phyloP scores from a whole-genome alignment of 495 filamentous ascomycete genomes.

The Penicillium canariense region DNA sequence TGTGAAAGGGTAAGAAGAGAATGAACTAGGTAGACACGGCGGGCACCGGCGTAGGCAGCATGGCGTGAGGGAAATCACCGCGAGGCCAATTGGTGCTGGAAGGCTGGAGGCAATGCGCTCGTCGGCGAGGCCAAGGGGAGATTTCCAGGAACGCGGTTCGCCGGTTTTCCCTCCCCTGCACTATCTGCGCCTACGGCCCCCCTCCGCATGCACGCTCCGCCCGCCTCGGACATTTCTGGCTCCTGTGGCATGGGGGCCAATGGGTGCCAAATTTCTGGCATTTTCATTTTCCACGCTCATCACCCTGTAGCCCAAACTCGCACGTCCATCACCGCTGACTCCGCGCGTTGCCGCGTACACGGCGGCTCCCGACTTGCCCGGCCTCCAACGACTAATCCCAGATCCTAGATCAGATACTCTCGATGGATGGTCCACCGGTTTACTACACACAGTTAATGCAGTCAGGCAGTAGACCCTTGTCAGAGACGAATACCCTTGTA shows the following conservation, averaged over 20 bases:
- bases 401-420: background rate
- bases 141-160: constrained; percentile 1
- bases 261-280: too few relatives aligned
- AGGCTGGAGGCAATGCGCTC: background rate
- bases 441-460: too few relatives aligned
- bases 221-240: too few relatives aligned
- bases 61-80: background rate
- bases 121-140: background rate
- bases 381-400: background rate
- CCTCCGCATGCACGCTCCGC: too few relatives aligned
- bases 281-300: too few relatives aligned
- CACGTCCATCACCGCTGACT: background rate
- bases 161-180: background rate
- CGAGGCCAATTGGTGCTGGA: constrained; percentile 1
- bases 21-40: background rate
- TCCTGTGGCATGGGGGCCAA: too few relatives aligned
- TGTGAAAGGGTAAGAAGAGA: background rate
- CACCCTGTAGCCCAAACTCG: too few relatives aligned
- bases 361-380: background rate
- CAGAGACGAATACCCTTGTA: background rate
- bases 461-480: too few relatives aligned
- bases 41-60: background rate
- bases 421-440: background rate
- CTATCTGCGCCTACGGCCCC: too few relatives aligned
- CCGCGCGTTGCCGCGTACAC: background rate